Base-by-base conservation (phyloP, 1,284 basidiomycete species). In the Rugosomyces carneus region DNA sequence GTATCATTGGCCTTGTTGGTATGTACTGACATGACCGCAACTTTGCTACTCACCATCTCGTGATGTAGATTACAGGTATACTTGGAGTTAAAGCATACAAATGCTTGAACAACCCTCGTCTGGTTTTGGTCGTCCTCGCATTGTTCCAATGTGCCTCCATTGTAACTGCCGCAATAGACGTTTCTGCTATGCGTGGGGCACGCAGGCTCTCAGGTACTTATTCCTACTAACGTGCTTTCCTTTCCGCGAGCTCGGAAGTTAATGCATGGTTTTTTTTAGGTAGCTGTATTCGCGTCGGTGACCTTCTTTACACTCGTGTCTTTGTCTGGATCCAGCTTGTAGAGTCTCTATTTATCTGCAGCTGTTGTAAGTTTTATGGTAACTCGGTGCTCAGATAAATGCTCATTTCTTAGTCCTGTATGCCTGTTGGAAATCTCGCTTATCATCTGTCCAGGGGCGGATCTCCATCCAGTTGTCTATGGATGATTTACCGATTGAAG, bases 31-130 rank as follows among this genome's bases (percentile, higher is more conserved):
- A 62, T 48, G 27, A 29, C 40, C 40, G 6, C 31, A 23, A n/a
- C 38, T 24, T 10, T 1, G 16, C 39, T 18, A 15, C 18, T 45
- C 24, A 27, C 34, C 32, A 40, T 45, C 15, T 50, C 36, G 44
- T 43, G 20, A 43, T 26, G 11, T 51, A 84, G 81, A 71, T 83
- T 38, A 73, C 78, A 0, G 80, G 80, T 24, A 77, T 84, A 34
- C 64, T 82, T 35, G 81, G 81, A 5, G 64, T 78, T 53, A 85
- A 85, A 58, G 80, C 78, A 4, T 85, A 83, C 54, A 75, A 74
- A 52, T 83, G 80, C 55, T 63, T 83, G 49, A 72, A 77, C 55
- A 74, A 76, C 50, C 73, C 76, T n/a, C 68, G 69, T 20, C 53
- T 77, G 47, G 73, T 84, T 32, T 64, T 76, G 15, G 53, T 65